These are phyloP conservation scores for Ustilago curta DNA, from an alignment of 1,284 basidiomycete genomes.

Conservation along the genomic window DNA sequence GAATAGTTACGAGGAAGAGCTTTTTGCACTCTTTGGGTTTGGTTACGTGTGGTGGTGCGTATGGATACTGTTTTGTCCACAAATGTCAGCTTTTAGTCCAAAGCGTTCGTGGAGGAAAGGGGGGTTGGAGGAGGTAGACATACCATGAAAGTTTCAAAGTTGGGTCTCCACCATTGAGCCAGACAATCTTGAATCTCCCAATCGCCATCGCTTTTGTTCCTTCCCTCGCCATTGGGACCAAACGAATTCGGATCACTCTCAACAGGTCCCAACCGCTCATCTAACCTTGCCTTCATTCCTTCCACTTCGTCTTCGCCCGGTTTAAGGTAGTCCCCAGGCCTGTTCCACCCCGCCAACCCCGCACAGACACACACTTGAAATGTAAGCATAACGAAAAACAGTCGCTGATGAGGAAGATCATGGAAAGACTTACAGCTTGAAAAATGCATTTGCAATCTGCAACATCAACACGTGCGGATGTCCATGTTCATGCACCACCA, in stretches of 20 bases:
- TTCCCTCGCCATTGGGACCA: constrained; percentile 71
- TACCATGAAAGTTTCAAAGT: constrained; percentile 98
- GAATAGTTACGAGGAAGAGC: constrained; percentile 93
- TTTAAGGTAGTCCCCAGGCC: constrained; percentile 97
- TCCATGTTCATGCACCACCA: constrained; percentile 82
- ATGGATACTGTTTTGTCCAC: constrained; percentile 81
- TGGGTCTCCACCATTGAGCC: constrained; percentile 96
- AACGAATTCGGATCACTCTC: constrained; percentile 56
- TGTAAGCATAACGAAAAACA: constrained; percentile 5
- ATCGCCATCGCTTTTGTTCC: constrained; percentile 78
- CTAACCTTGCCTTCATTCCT: constrained; percentile 86
- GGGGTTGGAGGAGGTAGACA: constrained; percentile 68
- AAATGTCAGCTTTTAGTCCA: not conserved
- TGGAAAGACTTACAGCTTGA: constrained; percentile 96
- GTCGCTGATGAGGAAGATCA: too few relatives aligned
- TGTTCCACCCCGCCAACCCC: constrained; percentile 67
- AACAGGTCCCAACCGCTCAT: constrained; percentile 75
- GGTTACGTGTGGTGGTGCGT: constrained; percentile 93
- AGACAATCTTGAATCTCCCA: constrained; percentile 96
- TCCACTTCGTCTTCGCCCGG: constrained; percentile 92
- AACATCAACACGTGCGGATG: constrained; percentile 88
- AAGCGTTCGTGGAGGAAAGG: too few relatives aligned
- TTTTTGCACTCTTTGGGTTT: constrained; percentile 99
- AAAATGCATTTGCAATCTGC: constrained; percentile 98
- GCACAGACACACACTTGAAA: too few relatives aligned